Evolutionary conservation across 2,329 filamentous ascomycete species (phyloP).

Genomic region (Colletotrichum australisinense): DNA sequence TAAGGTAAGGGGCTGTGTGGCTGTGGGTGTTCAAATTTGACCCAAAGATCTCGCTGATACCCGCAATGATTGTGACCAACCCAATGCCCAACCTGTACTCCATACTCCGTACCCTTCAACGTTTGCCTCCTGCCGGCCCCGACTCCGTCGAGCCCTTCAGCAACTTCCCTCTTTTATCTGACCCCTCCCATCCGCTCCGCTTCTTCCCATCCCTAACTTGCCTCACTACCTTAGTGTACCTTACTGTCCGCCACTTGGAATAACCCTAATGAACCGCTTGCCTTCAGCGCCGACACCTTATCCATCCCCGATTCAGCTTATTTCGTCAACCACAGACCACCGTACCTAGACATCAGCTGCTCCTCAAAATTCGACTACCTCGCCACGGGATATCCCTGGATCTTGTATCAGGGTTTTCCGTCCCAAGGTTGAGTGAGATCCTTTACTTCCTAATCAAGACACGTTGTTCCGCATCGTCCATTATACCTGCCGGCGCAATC

Average conservation of each 20-base stretch:
- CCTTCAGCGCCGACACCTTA: background rate
- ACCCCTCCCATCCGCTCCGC: background rate
- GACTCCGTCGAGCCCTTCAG: background rate
- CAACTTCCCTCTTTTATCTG: background rate
- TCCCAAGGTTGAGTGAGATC: background rate
- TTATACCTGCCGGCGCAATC: background rate
- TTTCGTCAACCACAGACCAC: background rate
- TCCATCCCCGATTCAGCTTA: background rate
- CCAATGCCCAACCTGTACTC: background rate
- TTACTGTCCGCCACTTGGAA: background rate
- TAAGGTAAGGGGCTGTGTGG: background rate
- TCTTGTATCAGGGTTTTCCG: background rate
- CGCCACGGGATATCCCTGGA: background rate
- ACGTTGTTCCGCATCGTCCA: background rate
- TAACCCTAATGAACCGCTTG: background rate
- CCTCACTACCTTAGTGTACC: background rate
- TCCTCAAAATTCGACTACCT: background rate
- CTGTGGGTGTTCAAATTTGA: background rate
- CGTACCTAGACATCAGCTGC: background rate
- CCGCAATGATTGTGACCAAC: background rate
- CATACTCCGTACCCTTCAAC: no score
- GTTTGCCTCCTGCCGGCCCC: no score
- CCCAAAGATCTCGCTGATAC: background rate
- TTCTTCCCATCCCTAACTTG: background rate
- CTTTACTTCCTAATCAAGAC: background rate